Base-by-base conservation (phyloP, 2,329 filamentous ascomycete species). In the Plenodomus lindquistii region DNA sequence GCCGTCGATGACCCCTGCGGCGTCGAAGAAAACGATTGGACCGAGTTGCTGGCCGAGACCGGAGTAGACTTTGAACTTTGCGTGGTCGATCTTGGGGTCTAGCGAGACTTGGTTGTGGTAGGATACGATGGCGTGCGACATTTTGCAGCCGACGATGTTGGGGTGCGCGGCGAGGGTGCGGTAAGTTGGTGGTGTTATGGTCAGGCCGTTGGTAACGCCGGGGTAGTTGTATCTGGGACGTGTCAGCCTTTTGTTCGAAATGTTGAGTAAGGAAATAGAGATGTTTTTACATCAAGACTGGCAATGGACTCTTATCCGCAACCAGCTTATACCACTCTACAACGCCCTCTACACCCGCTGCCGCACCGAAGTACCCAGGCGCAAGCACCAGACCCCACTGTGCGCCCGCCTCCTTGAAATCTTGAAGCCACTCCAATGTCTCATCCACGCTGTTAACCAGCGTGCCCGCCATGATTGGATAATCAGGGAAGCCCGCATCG, bases 61-160 rank as follows among this genome's bases (percentile, higher is more conserved):
- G 3, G 83, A 85, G 73, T 82, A 87, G 22, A 83, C 80, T 56
- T 77, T 78, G 73, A 87, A 87, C 39, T 79, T 72, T 2, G 69
- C 62, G 60, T 82, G 78, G 67, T 86, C 81, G 62, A 87, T 85
- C 40, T 75, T 65, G 0, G 84, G 84, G 58, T 79, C 81, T 3
- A 79, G 76, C 3, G 81, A 82, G 48, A 87, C 80, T 65, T 86
- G 81, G 4, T 80, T 77, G 64, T 86, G 84, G 58, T 81, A 77
- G n/a, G 83, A 85, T 39, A 87, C 77, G 63, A 86, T 83, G 42
- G 83, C 84, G 66, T 88, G 85, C 0, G 84, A 87, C 58, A 88
- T 80, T 72, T 88, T 88, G 72, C 82, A 85, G 42, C 85, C 85
- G 3, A 87, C 84, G 48, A 87, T 86, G 62, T 87, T 87, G 22